Base-by-base conservation (phyloP, 2,329 filamentous ascomycete species). In the Pseudopithomyces maydicus region DNA sequence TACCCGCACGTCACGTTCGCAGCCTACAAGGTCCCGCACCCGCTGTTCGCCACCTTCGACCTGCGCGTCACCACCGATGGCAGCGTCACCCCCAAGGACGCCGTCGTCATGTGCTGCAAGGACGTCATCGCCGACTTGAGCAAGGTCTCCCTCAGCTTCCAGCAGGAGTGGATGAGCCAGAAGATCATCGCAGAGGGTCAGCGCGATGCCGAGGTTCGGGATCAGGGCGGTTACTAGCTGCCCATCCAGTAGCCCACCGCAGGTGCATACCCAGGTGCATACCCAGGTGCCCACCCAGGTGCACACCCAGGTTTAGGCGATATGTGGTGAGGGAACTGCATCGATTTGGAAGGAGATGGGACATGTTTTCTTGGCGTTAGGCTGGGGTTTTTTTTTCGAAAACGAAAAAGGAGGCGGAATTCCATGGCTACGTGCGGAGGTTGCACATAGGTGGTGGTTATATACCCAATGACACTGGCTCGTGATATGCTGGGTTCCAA, bases 51-150 rank as follows among this genome's bases (percentile, higher is more conserved):
- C 41, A 74, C 72, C 33, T 88, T 91, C 74, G 81, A 87, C 67
- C 81, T 99, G 58, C 91, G 95, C 55, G 85, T 99, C 57, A 92
- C 97, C 78, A 99, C 95, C 4, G 92, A 98, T 73, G 95, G 95
- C 57, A 85, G 85, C 22, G 84, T 97, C 62, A 90, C 90, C 1
- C 92, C 95, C n/a, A 93, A 93, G 66, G 91, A 97, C 67, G 92
- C 93, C 1, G 83, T 99, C 39, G 82, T 95, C 54, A 85, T 88
- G 50, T 88, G 90, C 41, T 96, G 91, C 79, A 87, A 90, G 75
- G 89, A 92, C 64, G 83, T 97, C 44, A 90, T 99, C 61, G 85
- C 87, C 57, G 89, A 96, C 64, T 85, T 97, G 54, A 89, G 89
- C 54, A 88, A 88, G 63, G 81, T 99, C 57, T 90, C 90, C 61